phyloP scores from a whole-genome alignment of 2,329 filamentous ascomycete genomes.

The Trichophyton equinum region DNA sequence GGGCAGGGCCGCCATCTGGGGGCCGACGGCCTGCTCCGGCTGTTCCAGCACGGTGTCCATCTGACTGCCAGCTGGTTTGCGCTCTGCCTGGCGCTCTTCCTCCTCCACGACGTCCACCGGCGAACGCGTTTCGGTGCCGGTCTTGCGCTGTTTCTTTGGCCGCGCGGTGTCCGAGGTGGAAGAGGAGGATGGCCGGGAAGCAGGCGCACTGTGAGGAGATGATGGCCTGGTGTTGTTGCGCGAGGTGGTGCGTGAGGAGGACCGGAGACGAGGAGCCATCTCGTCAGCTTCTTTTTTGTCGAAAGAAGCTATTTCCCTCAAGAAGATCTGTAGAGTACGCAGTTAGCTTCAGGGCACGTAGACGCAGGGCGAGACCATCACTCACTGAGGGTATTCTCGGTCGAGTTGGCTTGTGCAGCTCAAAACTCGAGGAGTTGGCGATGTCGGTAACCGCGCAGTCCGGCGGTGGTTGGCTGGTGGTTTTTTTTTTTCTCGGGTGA shows the following conservation, averaged over 20 bases:
- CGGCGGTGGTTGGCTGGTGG: slow-evolving; percentile 22
- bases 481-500: slow-evolving; percentile 4
- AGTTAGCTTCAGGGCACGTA: slow-evolving; percentile 9
- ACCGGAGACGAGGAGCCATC: slow-evolving; percentile 28
- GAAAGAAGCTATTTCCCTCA: background rate
- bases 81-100: slow-evolving; percentile 11
- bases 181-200: slow-evolving; percentile 14
- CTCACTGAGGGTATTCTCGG: slow-evolving; percentile 17
- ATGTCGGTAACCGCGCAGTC: slow-evolving; percentile 22
- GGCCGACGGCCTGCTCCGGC: background rate
- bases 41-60: slow-evolving; percentile 3
- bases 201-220: slow-evolving; percentile 19
- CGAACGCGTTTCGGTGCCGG: slow-evolving; percentile 14
- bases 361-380: slow-evolving; percentile 8
- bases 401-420: slow-evolving; percentile 18
- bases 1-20: background rate
- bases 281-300: background rate
- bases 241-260: slow-evolving; percentile 22
- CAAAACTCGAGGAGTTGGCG: slow-evolving; percentile 10
- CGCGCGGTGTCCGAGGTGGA: slow-evolving; percentile 20
- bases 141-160: slow-evolving; percentile 24
- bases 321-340: background rate
- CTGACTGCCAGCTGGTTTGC: slow-evolving; percentile 8
- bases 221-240: slow-evolving; percentile 22
- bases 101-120: slow-evolving; percentile 10